Conservation (phyloP, 169 alveolate genomes). For the Eimeria falciformis region DNA sequence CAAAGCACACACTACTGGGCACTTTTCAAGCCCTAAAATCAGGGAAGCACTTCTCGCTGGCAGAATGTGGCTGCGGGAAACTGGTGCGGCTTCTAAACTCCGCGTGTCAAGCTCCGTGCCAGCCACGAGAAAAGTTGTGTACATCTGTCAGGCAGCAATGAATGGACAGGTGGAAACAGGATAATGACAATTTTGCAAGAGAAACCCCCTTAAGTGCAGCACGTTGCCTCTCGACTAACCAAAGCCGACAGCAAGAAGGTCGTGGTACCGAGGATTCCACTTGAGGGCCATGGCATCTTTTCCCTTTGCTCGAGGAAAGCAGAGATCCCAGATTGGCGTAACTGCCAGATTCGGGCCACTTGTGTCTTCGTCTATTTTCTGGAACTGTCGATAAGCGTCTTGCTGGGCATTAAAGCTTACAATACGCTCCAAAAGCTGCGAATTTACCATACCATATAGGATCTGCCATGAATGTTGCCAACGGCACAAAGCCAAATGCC, state of each 20-base stretch:
- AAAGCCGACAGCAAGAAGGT: constrained; percentile 95
- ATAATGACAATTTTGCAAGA: neutral
- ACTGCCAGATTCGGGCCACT: constrained; percentile 8
- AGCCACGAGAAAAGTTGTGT: too few species aligned
- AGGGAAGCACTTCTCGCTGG: too few species aligned
- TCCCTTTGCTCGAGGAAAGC: constrained; percentile 75
- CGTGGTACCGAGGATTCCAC: constrained; percentile 96
- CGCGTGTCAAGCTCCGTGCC: too few species aligned
- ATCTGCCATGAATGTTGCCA: too few species aligned
- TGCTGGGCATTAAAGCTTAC: constrained; percentile 70
- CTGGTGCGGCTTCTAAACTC: too few species aligned
- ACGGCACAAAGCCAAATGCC: too few species aligned
- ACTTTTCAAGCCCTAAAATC: too few species aligned
- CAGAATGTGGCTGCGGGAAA: too few species aligned
- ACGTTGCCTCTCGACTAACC: constrained; percentile 77
- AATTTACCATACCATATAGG: neutral
- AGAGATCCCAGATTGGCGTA: constrained; percentile 79
- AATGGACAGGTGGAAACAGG: neutral
- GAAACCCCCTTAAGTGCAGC: neutral
- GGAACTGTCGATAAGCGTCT: constrained; percentile 54
- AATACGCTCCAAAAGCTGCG: constrained; percentile 51
- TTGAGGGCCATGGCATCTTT: constrained; percentile 88
- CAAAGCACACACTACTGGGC: neutral
- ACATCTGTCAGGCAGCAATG: neutral
- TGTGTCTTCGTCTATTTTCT: constrained; percentile 50